Conservation (phyloP, 2,329 filamentous ascomycete species). For the Hymenoscyphus repandus region DNA sequence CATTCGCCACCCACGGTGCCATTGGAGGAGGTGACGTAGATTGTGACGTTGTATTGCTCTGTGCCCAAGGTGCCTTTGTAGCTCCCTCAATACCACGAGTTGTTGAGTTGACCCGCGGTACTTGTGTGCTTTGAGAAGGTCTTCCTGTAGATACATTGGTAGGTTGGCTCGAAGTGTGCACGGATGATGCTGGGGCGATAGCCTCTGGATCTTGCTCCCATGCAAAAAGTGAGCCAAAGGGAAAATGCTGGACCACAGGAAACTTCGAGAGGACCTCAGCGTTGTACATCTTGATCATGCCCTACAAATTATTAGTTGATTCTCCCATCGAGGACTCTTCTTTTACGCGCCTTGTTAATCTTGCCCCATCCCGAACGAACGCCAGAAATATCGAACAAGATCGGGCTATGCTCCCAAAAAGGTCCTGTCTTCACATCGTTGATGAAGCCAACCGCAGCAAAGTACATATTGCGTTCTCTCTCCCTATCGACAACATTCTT, state of each 20-base stretch:
- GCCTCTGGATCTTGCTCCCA: slow-evolving; percentile 67
- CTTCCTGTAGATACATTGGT: slow-evolving; percentile 13
- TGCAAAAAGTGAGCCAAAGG: slow-evolving; percentile 73
- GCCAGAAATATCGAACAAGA: slow-evolving; percentile 89
- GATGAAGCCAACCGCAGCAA: slow-evolving; percentile 93
- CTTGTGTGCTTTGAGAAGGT: slow-evolving; percentile 22
- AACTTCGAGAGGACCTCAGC: slow-evolving; percentile 96
- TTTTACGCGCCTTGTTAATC: slow-evolving; percentile 71
- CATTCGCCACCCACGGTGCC: slow-evolving; percentile 30
- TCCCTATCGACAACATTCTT: slow-evolving; percentile 58
- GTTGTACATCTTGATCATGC: slow-evolving; percentile 99
- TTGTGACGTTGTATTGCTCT: neutral
- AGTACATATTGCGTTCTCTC: slow-evolving; percentile 76
- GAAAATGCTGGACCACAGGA: slow-evolving; percentile 96
- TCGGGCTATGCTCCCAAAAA: slow-evolving; percentile 96
- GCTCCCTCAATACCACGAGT: neutral
- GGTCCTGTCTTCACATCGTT: slow-evolving; percentile 94
- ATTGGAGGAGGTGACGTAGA: too few relatives aligned
- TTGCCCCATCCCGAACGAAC: slow-evolving; percentile 94
- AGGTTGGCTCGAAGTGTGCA: slow-evolving; percentile 56
- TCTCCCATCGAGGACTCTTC: neutral
- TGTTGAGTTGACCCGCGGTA: slow-evolving; percentile 24
- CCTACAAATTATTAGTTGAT: slow-evolving; percentile 41
- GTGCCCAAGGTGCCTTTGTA: neutral
- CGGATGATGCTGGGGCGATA: slow-evolving; percentile 40